Conservation (phyloP, 331 rosid species). For the Dryas integrifolia region DNA sequence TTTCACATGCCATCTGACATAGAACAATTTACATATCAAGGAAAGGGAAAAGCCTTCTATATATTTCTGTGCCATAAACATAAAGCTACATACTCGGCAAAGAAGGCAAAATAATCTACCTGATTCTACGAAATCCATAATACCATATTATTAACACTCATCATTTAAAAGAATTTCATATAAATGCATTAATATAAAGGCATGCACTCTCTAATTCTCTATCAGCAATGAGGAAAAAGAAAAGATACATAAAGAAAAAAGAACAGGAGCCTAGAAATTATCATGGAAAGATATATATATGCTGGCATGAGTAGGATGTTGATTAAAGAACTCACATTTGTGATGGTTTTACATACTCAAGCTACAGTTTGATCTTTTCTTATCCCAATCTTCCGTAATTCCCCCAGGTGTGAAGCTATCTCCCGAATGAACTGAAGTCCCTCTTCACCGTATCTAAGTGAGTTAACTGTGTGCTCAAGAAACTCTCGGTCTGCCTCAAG, state of each 20-base stretch:
- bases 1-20: conserved; percentile 7
- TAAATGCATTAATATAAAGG: no score
- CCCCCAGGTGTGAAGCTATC: conserved; percentile 65
- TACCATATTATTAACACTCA: no score
- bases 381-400: conserved; percentile 50
- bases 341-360: conserved; percentile 7
- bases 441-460: conserved; percentile 52
- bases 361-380: conserved; percentile 33
- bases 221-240: no score
- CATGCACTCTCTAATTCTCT: no score
- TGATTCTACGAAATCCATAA: no score
- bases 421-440: conserved; percentile 68
- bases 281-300: neutral
- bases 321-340: conserved; percentile 23
- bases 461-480: conserved; percentile 56
- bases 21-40: neutral
- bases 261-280: neutral
- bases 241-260: neutral
- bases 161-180: no score
- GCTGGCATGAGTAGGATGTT: neutral
- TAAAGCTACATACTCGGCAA: no score
- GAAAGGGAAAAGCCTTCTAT: neutral
- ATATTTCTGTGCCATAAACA: neutral
- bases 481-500: conserved; percentile 63
- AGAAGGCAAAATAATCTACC: no score